phyloP scores from a whole-genome alignment of 306 rosid genomes.

The Medicago arabica region DNA sequence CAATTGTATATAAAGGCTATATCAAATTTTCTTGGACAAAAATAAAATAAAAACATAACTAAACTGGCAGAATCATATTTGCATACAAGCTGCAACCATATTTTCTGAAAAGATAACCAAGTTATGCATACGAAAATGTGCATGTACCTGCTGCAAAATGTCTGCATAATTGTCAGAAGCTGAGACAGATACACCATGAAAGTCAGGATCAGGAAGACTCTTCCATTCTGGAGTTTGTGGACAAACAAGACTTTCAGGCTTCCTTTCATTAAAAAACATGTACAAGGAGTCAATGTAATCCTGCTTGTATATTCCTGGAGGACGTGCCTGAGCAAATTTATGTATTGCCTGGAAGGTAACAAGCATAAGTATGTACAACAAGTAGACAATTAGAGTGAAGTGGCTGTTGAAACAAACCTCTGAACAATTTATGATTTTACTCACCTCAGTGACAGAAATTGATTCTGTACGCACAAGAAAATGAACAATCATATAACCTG shows the following conservation, averaged over 20 bases:
- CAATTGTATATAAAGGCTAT: conserved; percentile 20
- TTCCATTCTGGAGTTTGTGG: conserved; percentile 97
- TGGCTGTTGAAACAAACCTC: conserved; percentile 15
- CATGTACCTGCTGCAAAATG: conserved; percentile 65
- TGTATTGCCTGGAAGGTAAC: conserved; percentile 69
- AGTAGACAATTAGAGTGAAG: conserved; percentile 26
- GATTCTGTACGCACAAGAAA: conserved; percentile 74
- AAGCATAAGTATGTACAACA: conserved; percentile 26
- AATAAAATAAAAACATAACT: conserved; percentile 1
- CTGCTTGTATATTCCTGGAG: conserved; percentile 95
- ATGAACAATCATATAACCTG: conserved; percentile 91
- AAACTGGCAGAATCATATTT: conserved; percentile 1
- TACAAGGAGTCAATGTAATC: conserved; percentile 87
- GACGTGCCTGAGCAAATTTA: conserved; percentile 74
- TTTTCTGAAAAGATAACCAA: conserved; percentile 24
- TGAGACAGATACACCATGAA: conserved; percentile 64
- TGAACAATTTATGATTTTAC: conserved; percentile 32
- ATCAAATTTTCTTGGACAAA: conserved; percentile 29
- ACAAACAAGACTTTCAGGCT: conserved; percentile 74
- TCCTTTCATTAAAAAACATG: conserved; percentile 76
- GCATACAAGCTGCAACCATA: conserved; percentile 33
- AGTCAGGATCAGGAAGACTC: conserved; percentile 76
- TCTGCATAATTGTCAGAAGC: conserved; percentile 63
- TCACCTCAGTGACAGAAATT: conserved; percentile 81
- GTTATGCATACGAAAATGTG: neutral